Evolutionary conservation across 2,329 filamentous ascomycete genomes (phyloP).

Genomic region (Paraconiothyrium brasiliense): DNA sequence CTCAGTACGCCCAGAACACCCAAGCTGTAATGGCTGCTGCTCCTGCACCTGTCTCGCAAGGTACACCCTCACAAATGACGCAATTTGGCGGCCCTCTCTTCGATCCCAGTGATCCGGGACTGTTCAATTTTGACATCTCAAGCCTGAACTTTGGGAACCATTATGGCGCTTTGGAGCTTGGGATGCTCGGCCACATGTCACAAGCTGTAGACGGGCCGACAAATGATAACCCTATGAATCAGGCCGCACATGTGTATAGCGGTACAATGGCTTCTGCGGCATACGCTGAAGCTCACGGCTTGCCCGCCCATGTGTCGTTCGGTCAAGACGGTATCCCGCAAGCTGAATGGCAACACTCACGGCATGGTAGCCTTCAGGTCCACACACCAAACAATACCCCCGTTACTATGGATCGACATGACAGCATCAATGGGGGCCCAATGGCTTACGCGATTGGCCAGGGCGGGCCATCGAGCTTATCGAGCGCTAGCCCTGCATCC

Average conservation of each 20-base stretch:
- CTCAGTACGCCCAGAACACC: slow-evolving; percentile 71
- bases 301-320: slow-evolving; percentile 44
- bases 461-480: slow-evolving; percentile 61
- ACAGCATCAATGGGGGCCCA: slow-evolving; percentile 51
- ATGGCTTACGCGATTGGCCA: slow-evolving; percentile 71
- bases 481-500: slow-evolving; percentile 66
- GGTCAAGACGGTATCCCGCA: slow-evolving; percentile 35
- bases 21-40: slow-evolving; percentile 58
- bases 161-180: slow-evolving; percentile 94
- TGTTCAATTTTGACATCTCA: slow-evolving; percentile 96
- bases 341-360: slow-evolving; percentile 52
- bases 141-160: slow-evolving; percentile 95
- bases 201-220: slow-evolving; percentile 84
- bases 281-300: slow-evolving; percentile 34
- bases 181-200: slow-evolving; percentile 95
- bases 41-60: slow-evolving; percentile 55
- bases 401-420: slow-evolving; percentile 45
- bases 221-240: slow-evolving; percentile 62
- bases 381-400: slow-evolving; percentile 55
- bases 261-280: slow-evolving; percentile 49
- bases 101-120: slow-evolving; percentile 87
- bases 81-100: slow-evolving; percentile 72
- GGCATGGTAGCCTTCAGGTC: slow-evolving; percentile 56
- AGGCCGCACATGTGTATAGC: slow-evolving; percentile 47
- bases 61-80: slow-evolving; percentile 49